Evolutionary conservation across 768 basidiomycete genomes (phyloP).

Genomic region (Gelatoporia subvermispora): DNA sequence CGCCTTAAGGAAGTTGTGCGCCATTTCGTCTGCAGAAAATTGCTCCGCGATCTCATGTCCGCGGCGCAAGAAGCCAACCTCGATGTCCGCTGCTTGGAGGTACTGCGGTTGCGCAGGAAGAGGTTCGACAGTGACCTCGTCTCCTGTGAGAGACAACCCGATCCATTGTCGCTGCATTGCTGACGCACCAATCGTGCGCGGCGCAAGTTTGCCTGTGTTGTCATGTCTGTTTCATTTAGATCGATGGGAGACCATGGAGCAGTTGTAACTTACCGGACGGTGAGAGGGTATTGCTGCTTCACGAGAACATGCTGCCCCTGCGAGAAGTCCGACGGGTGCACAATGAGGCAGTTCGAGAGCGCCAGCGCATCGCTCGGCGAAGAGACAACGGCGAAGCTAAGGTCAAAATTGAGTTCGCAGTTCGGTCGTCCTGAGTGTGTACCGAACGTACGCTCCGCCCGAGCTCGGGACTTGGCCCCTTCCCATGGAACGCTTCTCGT

Average conservation of each 20-base stretch:
- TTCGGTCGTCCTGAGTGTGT: neutral
- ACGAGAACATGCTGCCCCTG: slow-evolving; percentile 71
- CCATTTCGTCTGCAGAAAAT: slow-evolving; percentile 89
- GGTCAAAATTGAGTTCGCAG: neutral
- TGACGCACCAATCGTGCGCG: slow-evolving; percentile 72
- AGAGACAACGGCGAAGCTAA: slow-evolving; percentile 21
- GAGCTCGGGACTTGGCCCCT: slow-evolving; percentile 13
- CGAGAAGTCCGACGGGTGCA: slow-evolving; percentile 71
- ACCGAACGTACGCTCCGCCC: slow-evolving; percentile 18
- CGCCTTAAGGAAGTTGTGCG: slow-evolving; percentile 64
- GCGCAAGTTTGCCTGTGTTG: slow-evolving; percentile 62
- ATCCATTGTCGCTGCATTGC: slow-evolving; percentile 86
- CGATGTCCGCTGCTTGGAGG: slow-evolving; percentile 75
- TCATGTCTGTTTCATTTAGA: slow-evolving; percentile 54
- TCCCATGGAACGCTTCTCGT: slow-evolving; percentile 25
- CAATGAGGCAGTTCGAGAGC: slow-evolving; percentile 76
- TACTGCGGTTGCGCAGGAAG: slow-evolving; percentile 49
- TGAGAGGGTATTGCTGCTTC: slow-evolving; percentile 67
- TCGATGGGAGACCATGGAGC: neutral
- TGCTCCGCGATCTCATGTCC: slow-evolving; percentile 54
- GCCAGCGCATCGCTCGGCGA: slow-evolving; percentile 44
- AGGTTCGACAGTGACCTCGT: slow-evolving; percentile 65
- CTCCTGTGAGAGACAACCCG: slow-evolving; percentile 73
- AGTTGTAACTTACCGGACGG: slow-evolving; percentile 52
- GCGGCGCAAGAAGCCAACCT: slow-evolving; percentile 60